Base-by-base conservation (phyloP, 1,284 basidiomycete species). In the Ceratobasidium sp. region DNA sequence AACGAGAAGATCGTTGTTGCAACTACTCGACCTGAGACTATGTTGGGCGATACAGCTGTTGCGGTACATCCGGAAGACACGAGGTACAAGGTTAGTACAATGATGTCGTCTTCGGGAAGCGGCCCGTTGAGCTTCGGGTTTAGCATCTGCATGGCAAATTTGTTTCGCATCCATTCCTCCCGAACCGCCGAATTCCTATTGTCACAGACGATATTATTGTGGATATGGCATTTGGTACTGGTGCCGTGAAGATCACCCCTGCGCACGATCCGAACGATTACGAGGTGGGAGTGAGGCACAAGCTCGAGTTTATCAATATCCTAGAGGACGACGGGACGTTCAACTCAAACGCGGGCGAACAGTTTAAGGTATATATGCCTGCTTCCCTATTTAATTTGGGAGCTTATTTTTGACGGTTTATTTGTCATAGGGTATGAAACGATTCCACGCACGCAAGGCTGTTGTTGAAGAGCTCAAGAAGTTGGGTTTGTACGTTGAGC, bases 221-320 rank as follows among this genome's bases (percentile, higher is more conserved):
- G 76, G 97, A 99, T 81, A 98, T 96, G 91, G 87, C 88, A 47
- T 98, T 99, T 78, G 98, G 98, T 70, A 99, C 98, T 30, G 98
- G 98, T 82, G 98, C 97, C 5, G 97, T 99, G 74, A 99, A 99
- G 85, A 99, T 99, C 80, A 99, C 98, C 0, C 98, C 98, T n/a
- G 98, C 97, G 0, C 98, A 99, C 81, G 98, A 99, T 81, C 92
- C 91, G 44, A 98, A 98, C 80, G 97, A 99, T 87, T 99, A 98
- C 82, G 95, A 97, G 78, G 95, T 97, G 77, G 98, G 95, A 38
- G 81, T 89, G 79, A 85, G 97, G 55, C 95, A 99, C 82, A 89
- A 92, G 13, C 86, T 99, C 54, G 91, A 94, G 73, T 98, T 98
- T 80, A 93, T 99, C 84, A 98, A 93, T 81, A 93, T 99, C 78